These are phyloP conservation scores for Dothideomycetes sp. DNA, from an alignment of 2,329 filamentous ascomycete species.

Conservation along the genomic window DNA sequence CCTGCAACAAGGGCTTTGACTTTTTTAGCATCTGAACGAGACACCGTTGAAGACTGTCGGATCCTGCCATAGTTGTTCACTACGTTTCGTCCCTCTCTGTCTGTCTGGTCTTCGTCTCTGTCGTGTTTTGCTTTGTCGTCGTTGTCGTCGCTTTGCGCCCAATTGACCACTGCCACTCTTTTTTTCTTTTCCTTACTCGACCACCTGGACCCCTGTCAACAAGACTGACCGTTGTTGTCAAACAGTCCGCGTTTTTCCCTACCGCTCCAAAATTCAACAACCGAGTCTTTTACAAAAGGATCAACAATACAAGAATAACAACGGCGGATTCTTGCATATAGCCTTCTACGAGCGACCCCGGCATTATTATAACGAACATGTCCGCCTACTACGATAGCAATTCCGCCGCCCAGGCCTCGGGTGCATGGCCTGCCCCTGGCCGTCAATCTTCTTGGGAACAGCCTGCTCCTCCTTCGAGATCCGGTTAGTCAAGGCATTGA, in stretches of 20 bases:
- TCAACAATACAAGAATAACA: too few relatives aligned
- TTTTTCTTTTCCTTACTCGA: constrained; percentile 3
- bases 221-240: constrained; percentile 9
- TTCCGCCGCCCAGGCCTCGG: constrained; percentile 3
- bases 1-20: constrained; percentile 13
- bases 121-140: constrained; percentile 6
- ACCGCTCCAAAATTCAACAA: constrained; percentile 5
- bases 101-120: constrained; percentile 4
- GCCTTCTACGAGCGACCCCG: constrained; percentile 2
- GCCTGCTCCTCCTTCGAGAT: constrained; percentile 61
- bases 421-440: constrained; percentile 40
- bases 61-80: constrained; percentile 10
- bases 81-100: constrained; percentile 5
- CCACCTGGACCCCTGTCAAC: constrained; percentile 10
- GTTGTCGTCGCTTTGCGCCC: constrained; percentile 5
- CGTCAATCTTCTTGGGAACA: constrained; percentile 65
- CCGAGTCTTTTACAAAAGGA: constrained; percentile 11
- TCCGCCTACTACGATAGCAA: constrained; percentile 14
- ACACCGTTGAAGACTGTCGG: constrained; percentile 10
- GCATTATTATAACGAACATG: constrained; percentile 9
- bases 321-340: constrained; percentile 5
- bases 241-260: constrained; percentile 12
- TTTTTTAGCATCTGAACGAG: constrained; percentile 13
- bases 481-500: constrained; percentile 43
- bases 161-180: constrained; percentile 11